Conservation (phyloP, 2,329 filamentous ascomycete genomes). For the Nemania diffusa region DNA sequence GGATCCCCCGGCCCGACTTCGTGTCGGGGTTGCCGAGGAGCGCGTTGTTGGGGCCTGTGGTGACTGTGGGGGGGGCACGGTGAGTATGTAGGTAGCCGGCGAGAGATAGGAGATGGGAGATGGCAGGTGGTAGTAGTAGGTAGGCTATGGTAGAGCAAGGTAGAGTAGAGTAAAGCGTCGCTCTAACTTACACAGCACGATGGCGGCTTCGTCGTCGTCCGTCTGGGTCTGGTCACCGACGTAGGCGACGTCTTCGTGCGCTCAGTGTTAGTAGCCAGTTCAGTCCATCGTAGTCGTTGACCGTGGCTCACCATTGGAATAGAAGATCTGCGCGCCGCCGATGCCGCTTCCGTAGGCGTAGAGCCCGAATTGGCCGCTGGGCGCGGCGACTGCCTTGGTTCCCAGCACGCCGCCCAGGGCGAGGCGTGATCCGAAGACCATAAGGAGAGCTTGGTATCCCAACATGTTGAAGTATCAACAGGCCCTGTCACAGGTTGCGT, state of each 20-base stretch:
- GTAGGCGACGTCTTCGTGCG: slow-evolving; percentile 23
- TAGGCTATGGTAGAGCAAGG: not conserved
- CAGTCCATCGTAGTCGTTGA: not conserved
- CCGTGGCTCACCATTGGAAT: slow-evolving; percentile 38
- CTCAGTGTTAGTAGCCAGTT: not conserved
- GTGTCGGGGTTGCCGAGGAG: slow-evolving; percentile 40
- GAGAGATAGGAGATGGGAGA: not conserved
- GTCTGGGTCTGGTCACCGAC: slow-evolving; percentile 28
- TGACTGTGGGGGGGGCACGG: slow-evolving; percentile 21
- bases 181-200: slow-evolving; percentile 37
- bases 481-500: not conserved
- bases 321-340: slow-evolving; percentile 42
- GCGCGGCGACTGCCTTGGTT: slow-evolving; percentile 24
- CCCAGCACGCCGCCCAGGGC: slow-evolving; percentile 18
- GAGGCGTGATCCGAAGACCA: slow-evolving; percentile 12
- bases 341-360: slow-evolving; percentile 46
- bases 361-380: slow-evolving; percentile 39
- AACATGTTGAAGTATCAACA: slow-evolving; percentile 6
- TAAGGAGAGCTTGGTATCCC: not conserved
- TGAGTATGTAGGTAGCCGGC: not conserved
- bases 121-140: not conserved
- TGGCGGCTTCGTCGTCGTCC: slow-evolving; percentile 30
- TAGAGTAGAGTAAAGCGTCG: not conserved
- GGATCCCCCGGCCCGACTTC: slow-evolving; percentile 24
- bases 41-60: slow-evolving; percentile 29